These are phyloP conservation scores for Leccinum proliferum DNA, from an alignment of 1,284 basidiomycete species.

Conservation along the genomic window DNA sequence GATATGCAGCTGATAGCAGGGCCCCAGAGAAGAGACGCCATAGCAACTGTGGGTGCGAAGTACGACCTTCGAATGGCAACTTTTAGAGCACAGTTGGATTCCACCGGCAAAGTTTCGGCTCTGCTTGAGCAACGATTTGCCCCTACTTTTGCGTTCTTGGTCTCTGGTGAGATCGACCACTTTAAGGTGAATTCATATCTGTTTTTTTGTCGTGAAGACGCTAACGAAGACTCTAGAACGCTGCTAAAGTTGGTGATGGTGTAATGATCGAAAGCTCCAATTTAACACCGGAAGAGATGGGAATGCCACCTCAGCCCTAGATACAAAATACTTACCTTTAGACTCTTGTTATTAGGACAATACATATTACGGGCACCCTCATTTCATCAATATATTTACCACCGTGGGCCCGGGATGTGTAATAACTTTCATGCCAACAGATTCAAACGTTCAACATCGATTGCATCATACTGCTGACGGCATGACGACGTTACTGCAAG, in stretches of 20 bases:
- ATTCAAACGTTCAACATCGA: background rate
- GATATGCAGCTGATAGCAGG: slow-evolving; percentile 85
- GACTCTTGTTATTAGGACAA: slow-evolving; percentile 19
- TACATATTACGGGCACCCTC: slow-evolving; percentile 14
- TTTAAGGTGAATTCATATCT: slow-evolving; percentile 65
- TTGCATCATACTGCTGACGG: background rate
- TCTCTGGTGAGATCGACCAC: slow-evolving; percentile 98
- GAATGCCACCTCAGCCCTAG: slow-evolving; percentile 48
- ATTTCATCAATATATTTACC: slow-evolving; percentile 2
- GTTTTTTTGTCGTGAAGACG: background rate
- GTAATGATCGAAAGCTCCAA: slow-evolving; percentile 90
- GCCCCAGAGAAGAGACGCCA: slow-evolving; percentile 80
- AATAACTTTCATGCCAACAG: background rate
- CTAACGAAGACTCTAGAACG: slow-evolving; percentile 52
- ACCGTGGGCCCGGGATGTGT: slow-evolving; percentile 17
- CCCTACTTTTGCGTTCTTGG: slow-evolving; percentile 91
- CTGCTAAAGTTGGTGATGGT: slow-evolving; percentile 92
- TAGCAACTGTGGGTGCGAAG: slow-evolving; percentile 92
- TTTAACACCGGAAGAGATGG: slow-evolving; percentile 79
- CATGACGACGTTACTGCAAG: slow-evolving; percentile 21
- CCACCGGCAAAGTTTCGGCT: slow-evolving; percentile 91
- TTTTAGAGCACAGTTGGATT: slow-evolving; percentile 91
- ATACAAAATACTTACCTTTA: slow-evolving; percentile 26
- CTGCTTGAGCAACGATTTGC: slow-evolving; percentile 95
- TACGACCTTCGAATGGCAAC: slow-evolving; percentile 95